A percentile compares a stretch with the other conserved stretches of the same genome.
Conservation (phyloP, 768 basidiomycete species). For the Epithele typhae region DNA sequence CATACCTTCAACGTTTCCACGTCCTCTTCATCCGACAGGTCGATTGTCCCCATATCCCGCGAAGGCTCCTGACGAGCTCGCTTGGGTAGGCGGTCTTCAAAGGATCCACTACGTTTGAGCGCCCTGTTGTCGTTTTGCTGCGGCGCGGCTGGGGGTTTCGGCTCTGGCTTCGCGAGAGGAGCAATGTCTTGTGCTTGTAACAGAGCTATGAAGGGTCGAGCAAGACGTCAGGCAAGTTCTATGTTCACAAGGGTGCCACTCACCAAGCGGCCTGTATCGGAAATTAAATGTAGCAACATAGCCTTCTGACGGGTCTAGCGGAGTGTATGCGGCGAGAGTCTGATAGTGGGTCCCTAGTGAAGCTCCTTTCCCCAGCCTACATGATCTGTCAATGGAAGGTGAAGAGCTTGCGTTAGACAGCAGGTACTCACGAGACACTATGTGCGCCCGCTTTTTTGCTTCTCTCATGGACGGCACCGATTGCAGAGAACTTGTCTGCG, state of each 20-base stretch:
- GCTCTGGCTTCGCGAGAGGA: background rate
- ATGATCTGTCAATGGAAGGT: background rate
- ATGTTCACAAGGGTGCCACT: background rate
- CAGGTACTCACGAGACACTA: slow-evolving; percentile 9
- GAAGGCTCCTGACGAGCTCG: background rate
- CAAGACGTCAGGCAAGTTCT: background rate
- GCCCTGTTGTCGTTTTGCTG: background rate
- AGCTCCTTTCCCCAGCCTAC: slow-evolving; percentile 7
- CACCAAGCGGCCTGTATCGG: slow-evolving; percentile 14
- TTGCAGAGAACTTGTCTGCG: background rate
- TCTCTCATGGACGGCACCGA: slow-evolving; percentile 15
- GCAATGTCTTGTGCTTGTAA: slow-evolving; percentile 15
- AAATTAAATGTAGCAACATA: slow-evolving; percentile 11
- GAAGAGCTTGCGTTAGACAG: background rate
- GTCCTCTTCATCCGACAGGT: background rate
- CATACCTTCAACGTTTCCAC: too few species aligned
- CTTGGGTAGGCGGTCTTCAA: background rate
- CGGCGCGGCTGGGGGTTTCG: too few species aligned
- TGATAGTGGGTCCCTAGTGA: too few species aligned
- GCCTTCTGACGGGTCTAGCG: slow-evolving; percentile 3
- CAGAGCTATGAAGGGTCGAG: background rate
- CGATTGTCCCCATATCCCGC: background rate
- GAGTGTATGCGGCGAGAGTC: background rate
- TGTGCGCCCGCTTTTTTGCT: slow-evolving; percentile 19
- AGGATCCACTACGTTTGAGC: too few species aligned